These are phyloP conservation scores for Penicillium cosmopolitanum DNA, from an alignment of 495 filamentous ascomycete species.

Conservation along the genomic window DNA sequence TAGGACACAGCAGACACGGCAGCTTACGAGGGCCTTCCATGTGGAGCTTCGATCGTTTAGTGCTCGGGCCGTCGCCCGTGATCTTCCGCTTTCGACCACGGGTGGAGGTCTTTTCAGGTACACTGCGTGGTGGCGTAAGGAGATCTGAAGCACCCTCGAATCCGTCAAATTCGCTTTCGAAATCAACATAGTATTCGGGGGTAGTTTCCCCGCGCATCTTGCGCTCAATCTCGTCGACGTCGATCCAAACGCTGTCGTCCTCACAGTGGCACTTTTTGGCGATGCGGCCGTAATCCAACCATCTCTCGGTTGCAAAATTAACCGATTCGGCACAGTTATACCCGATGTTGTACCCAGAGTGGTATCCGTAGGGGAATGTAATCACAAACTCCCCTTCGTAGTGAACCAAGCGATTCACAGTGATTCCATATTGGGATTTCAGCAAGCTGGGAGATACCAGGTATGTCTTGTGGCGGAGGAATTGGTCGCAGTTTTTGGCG, in stretches of 20 bases:
- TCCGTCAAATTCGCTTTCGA: slow-evolving; percentile 65
- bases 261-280: slow-evolving; percentile 98
- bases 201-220: slow-evolving; percentile 91
- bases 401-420: slow-evolving; percentile 93
- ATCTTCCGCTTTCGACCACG: slow-evolving; percentile 66
- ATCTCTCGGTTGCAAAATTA: slow-evolving; percentile 94
- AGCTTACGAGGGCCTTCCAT: slow-evolving; percentile 71
- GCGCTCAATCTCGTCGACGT: slow-evolving; percentile 91
- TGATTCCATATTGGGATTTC: slow-evolving; percentile 86
- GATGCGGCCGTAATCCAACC: slow-evolving; percentile 91
- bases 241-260: slow-evolving; percentile 97
- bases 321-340: slow-evolving; percentile 99
- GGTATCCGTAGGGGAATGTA: slow-evolving; percentile 97
- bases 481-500: slow-evolving; percentile 96
- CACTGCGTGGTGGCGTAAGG: slow-evolving; percentile 78
- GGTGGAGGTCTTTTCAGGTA: slow-evolving; percentile 62
- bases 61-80: slow-evolving; percentile 61
- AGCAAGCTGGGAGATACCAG: slow-evolving; percentile 92
- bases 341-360: slow-evolving; percentile 96
- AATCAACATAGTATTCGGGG: slow-evolving; percentile 81
- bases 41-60: slow-evolving; percentile 73
- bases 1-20: slow-evolving; percentile 94
- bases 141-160: slow-evolving; percentile 66
- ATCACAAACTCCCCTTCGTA: slow-evolving; percentile 98
- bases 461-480: slow-evolving; percentile 96